Evolutionary conservation across 768 basidiomycete species (phyloP).

Genomic region (Tulasnella sp.): DNA sequence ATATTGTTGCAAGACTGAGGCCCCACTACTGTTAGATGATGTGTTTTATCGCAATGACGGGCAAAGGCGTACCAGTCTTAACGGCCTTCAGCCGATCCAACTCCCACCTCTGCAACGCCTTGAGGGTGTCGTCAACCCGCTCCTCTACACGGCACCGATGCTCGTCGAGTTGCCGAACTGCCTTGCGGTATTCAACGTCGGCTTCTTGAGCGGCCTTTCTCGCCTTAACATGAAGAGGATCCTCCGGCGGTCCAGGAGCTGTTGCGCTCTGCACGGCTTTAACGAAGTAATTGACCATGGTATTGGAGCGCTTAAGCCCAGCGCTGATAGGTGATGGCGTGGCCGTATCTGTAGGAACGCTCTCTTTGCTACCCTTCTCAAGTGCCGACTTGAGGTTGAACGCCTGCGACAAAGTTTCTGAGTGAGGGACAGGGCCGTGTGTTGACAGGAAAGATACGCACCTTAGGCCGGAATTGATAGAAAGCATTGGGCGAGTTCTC

Average conservation of each 20-base stretch:
- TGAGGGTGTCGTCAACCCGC: constrained; percentile 76
- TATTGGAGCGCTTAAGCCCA: constrained; percentile 59
- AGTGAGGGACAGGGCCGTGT: neutral
- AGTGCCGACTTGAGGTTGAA: constrained; percentile 47
- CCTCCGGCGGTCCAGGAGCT: constrained; percentile 43
- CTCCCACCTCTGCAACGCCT: constrained; percentile 80
- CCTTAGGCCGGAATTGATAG: constrained; percentile 82
- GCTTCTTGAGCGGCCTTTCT: constrained; percentile 77
- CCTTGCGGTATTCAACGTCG: constrained; percentile 71
- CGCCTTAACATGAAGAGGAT: constrained; percentile 66
- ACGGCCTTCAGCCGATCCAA: constrained; percentile 74
- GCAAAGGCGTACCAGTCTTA: constrained; percentile 60
- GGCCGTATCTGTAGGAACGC: constrained; percentile 36
- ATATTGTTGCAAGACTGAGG: constrained; percentile 74
- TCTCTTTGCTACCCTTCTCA: constrained; percentile 35
- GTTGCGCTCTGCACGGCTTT: constrained; percentile 57
- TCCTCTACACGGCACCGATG: constrained; percentile 85
- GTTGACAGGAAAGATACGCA: constrained; percentile 36
- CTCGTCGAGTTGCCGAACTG: constrained; percentile 76
- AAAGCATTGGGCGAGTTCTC: constrained; percentile 74
- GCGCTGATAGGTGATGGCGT: constrained; percentile 32
- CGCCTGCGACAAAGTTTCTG: constrained; percentile 44
- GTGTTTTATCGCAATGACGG: constrained; percentile 18
- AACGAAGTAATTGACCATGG: constrained; percentile 64
- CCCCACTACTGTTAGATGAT: neutral